These are phyloP conservation scores for Tubosaeta brunneosetosa DNA, from an alignment of 768 basidiomycete genomes.

Conservation along the genomic window DNA sequence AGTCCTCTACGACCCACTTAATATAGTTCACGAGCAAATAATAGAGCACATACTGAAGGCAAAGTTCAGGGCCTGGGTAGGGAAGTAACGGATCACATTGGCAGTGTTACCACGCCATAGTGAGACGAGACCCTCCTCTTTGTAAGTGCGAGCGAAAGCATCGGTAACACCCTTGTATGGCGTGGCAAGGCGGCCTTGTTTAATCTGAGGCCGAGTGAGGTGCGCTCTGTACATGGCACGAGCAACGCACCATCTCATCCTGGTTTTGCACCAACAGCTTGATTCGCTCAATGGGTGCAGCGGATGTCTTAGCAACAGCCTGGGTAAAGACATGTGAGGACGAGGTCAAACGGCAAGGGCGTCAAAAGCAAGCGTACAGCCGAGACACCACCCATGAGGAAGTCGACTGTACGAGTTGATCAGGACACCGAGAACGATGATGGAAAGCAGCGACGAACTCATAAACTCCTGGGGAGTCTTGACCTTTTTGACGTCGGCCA, in stretches of 20 bases:
- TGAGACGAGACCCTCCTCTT: slow-evolving; percentile 90
- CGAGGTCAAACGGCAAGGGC: not conserved
- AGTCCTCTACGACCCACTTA: slow-evolving; percentile 58
- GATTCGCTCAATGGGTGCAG: slow-evolving; percentile 99
- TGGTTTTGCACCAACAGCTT: slow-evolving; percentile 98
- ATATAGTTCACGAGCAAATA: not conserved
- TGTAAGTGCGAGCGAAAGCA: slow-evolving; percentile 89
- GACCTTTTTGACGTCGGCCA: slow-evolving; percentile 79
- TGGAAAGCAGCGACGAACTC: slow-evolving; percentile 36
- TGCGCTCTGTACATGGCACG: not conserved
- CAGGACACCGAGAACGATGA: not conserved
- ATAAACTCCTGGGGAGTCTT: slow-evolving; percentile 93
- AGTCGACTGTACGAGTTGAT: slow-evolving; percentile 58
- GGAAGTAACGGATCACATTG: slow-evolving; percentile 99
- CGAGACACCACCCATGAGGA: slow-evolving; percentile 95
- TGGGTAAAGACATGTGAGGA: slow-evolving; percentile 33
- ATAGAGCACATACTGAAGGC: slow-evolving; percentile 73
- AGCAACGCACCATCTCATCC: slow-evolving; percentile 91
- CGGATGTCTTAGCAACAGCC: slow-evolving; percentile 98
- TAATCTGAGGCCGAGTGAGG: slow-evolving; percentile 59
- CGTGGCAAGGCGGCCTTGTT: slow-evolving; percentile 93
- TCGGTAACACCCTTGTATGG: slow-evolving; percentile 97
- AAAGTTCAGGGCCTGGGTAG: slow-evolving; percentile 99
- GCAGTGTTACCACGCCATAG: slow-evolving; percentile 99
- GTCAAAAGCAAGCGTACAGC: slow-evolving; percentile 51